A percentile compares a stretch with the other conserved stretches of the same genome.
phyloP scores from a whole-genome alignment of 192 early-diverging fungal genomes.

The Neocallimastix lanati region DNA sequence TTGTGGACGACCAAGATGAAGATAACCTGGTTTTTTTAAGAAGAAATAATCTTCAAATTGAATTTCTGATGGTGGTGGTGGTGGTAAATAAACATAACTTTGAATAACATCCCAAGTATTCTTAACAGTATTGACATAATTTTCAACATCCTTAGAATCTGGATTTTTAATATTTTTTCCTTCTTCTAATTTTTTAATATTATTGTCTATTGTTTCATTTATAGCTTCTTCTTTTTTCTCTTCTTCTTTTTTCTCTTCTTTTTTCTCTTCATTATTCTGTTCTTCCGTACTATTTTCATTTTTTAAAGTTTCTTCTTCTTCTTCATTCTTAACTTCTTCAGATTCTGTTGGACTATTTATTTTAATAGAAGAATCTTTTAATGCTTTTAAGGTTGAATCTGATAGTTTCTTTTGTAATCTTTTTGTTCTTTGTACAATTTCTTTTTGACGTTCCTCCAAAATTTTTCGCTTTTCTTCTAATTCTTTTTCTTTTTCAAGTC shows the following conservation, averaged over 20 bases:
- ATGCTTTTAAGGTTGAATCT: conserved; percentile 10
- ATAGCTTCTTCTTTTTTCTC: background rate
- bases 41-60: conserved; percentile 15
- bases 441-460: conserved; percentile 15
- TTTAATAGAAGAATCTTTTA: conserved; percentile 17
- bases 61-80: conserved; percentile 2
- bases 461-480: background rate
- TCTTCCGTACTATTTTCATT: conserved; percentile 4
- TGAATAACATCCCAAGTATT: conserved; percentile 2
- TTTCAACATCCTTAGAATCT: background rate
- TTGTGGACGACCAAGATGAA: background rate
- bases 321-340: background rate
- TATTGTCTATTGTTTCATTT: background rate
- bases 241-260: background rate
- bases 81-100: conserved; percentile 11
- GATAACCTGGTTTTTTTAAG: conserved; percentile 9
- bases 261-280: background rate
- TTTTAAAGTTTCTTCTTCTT: background rate
- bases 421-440: conserved; percentile 5
- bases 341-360: conserved; percentile 5
- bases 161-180: conserved; percentile 6
- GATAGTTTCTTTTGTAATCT: conserved; percentile 1
- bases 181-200: conserved; percentile 1
- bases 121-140: conserved; percentile 4
- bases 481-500: background rate